phyloP scores from a whole-genome alignment of 805 yeast genomes.

The Saccharomycopsis synnaedendra region DNA sequence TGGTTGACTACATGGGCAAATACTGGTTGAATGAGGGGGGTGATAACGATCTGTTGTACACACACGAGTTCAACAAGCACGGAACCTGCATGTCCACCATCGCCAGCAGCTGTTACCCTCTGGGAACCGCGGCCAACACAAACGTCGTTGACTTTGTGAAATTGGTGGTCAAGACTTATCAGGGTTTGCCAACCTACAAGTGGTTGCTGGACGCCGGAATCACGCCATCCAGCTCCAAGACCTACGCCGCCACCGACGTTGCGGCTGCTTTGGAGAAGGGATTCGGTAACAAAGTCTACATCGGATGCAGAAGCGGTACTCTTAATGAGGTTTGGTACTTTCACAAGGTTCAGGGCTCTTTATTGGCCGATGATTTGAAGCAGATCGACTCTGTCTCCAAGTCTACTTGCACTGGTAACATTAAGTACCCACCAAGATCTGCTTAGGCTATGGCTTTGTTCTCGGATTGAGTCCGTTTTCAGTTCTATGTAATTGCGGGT shows the following conservation, averaged over 20 bases:
- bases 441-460: background rate
- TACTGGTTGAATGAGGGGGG: constrained; percentile 71
- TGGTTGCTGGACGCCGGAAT: constrained; percentile 63
- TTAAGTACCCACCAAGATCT: constrained; percentile 11
- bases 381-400: constrained; percentile 38
- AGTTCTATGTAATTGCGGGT: background rate
- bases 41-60: constrained; percentile 62
- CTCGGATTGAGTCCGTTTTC: background rate
- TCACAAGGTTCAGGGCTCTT: constrained; percentile 63
- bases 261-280: constrained; percentile 36
- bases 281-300: constrained; percentile 45
- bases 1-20: constrained; percentile 38
- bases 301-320: constrained; percentile 42
- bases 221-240: constrained; percentile 43
- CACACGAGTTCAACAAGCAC: constrained; percentile 88
- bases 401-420: constrained; percentile 8
- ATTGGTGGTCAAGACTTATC: constrained; percentile 45
- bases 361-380: constrained; percentile 49
- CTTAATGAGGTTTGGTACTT: constrained; percentile 58
- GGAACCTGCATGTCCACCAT: constrained; percentile 85
- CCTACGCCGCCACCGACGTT: constrained; percentile 47
- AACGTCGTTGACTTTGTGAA: constrained; percentile 54
- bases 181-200: constrained; percentile 52
- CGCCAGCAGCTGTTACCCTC: constrained; percentile 20
- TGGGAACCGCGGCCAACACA: constrained; percentile 8